Conservation (phyloP, 2,329 filamentous ascomycete species). For the Fusarium pseudograminearum region DNA sequence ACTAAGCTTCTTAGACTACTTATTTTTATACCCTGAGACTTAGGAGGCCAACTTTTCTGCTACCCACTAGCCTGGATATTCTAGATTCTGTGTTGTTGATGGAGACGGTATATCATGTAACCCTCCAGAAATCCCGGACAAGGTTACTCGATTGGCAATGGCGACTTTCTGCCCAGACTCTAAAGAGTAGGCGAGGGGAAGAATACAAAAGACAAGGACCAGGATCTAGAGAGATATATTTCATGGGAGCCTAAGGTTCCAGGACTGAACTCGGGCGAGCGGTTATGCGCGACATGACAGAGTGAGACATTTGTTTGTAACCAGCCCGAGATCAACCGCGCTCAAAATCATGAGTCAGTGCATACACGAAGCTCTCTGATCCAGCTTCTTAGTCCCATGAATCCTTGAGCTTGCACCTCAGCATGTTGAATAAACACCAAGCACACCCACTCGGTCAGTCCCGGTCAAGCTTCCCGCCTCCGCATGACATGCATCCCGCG, state of each 20-base stretch:
- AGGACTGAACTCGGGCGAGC: constrained; percentile 14
- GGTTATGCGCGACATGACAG: constrained; percentile 30
- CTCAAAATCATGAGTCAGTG: not conserved
- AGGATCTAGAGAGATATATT: constrained; percentile 27
- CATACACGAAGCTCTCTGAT: not conserved
- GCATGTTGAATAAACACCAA: not conserved
- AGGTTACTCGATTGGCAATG: not conserved
- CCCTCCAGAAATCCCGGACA: not conserved
- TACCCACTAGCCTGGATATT: not conserved
- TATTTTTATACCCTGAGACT: too few relatives aligned
- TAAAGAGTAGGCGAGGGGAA: constrained; percentile 2
- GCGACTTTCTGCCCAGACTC: constrained; percentile 25
- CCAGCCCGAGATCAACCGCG: constrained; percentile 25
- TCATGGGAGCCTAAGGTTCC: constrained; percentile 6
- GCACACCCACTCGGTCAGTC: constrained; percentile 1
- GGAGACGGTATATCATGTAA: constrained; percentile 29
- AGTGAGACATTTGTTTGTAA: constrained; percentile 26
- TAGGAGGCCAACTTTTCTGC: too few relatives aligned
- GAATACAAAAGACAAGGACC: not conserved
- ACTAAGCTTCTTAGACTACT: too few relatives aligned
- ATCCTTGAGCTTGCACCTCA: not conserved
- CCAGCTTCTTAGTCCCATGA: not conserved
- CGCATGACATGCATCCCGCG: constrained; percentile 17
- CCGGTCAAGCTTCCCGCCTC: not conserved
- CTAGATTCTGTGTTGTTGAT: not conserved